A percentile compares a stretch with the other conserved stretches of the same genome.
Conservation (phyloP, 2,329 filamentous ascomycete genomes). For the Stachybotrys chlorohalonatus region DNA sequence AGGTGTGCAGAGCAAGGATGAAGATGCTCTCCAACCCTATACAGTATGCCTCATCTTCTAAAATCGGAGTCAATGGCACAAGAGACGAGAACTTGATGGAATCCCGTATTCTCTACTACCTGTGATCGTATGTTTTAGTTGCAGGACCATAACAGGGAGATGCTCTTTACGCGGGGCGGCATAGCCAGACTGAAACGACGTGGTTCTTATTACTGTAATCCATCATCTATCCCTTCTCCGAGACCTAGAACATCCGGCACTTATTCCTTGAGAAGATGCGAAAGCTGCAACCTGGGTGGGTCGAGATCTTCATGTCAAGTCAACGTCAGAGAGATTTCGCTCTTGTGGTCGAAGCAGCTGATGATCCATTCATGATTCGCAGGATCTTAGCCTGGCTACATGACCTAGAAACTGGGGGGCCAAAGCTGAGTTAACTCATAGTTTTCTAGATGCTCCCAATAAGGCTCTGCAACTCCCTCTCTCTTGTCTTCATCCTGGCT, state of each 20-base stretch:
- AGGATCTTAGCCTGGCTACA: neutral
- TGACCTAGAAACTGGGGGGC: neutral
- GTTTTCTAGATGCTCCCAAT: neutral
- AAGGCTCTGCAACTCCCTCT: neutral
- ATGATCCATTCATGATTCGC: constrained; percentile 1
- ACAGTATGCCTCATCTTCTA: no score
- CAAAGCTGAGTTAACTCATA: neutral
- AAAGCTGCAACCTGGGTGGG: neutral
- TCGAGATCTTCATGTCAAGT: neutral
- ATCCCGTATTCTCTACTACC: neutral
- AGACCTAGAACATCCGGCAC: neutral
- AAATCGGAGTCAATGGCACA: no score
- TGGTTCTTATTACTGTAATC: neutral
- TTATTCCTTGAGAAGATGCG: constrained; percentile 1
- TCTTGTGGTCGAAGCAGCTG: neutral
- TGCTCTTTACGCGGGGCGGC: neutral
- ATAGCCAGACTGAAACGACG: neutral
- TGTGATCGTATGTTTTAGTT: neutral
- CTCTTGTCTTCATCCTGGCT: neutral
- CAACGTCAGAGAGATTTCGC: neutral
- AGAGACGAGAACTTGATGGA: neutral
- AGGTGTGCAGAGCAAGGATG: no score
- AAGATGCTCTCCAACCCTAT: no score
- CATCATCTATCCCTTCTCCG: neutral
- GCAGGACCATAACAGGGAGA: neutral